A percentile compares a stretch with the other conserved stretches of the same genome.
phyloP scores from a whole-genome alignment of 164 flowering plant genomes.

The Hamamelis virginiana region DNA sequence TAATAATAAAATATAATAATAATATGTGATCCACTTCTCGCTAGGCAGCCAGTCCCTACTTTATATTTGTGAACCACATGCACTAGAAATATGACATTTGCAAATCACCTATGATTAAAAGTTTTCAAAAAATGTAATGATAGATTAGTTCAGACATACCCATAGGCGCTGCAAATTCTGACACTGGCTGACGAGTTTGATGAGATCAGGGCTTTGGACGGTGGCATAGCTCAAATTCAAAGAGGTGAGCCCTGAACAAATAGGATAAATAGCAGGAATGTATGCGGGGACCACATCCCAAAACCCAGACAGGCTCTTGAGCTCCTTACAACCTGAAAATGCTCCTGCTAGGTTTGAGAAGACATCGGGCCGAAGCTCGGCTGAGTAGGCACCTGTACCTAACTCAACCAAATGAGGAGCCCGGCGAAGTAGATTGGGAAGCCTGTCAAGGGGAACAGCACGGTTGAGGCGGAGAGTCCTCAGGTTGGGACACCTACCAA shows the following conservation, averaged over 20 bases:
- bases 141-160: conserved; percentile 40
- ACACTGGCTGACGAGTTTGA: conserved; percentile 65
- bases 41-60: not conserved
- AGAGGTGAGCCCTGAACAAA: conserved; percentile 62
- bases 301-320: conserved; percentile 84
- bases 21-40: not conserved
- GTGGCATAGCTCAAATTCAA: conserved; percentile 79
- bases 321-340: conserved; percentile 61
- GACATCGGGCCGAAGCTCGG: conserved; percentile 63
- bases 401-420: conserved; percentile 86
- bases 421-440: conserved; percentile 51
- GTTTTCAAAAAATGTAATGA: not conserved
- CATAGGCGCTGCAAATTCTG: conserved; percentile 62
- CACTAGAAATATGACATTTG: not conserved
- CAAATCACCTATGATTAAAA: not conserved
- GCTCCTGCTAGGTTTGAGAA: conserved; percentile 58
- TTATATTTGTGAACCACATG: not conserved
- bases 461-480: conserved; percentile 73
- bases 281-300: conserved; percentile 74
- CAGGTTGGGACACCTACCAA: conserved; percentile 72
- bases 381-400: conserved; percentile 71
- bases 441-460: conserved; percentile 75
- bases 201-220: conserved; percentile 55
- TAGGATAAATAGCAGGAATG: conserved; percentile 59
- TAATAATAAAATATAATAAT: too few species aligned